Evolutionary conservation across 306 rosid genomes (phyloP), one percentile per base, ranked within the genome.

Genomic region (Trifolium fragiferum): DNA sequence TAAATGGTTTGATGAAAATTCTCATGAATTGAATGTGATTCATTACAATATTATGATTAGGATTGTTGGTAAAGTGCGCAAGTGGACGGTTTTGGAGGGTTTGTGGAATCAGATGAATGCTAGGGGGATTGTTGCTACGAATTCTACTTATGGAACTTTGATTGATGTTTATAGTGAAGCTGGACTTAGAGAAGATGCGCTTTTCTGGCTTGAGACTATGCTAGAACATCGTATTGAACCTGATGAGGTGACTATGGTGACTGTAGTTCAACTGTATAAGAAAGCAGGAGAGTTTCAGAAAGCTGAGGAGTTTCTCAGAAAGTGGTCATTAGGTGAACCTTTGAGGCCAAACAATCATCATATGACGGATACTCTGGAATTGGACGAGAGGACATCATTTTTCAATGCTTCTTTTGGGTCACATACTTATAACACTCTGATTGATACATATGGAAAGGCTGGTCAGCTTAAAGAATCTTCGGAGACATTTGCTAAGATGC

Each of bases 191-290:
- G 90, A 88, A 49, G 89, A 91, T 40, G 96, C 98, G 0, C 83
- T 88, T 20, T 58, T 79, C 43, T 93, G 98, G 97, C 92, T 93
- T 32, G 91, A 86, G 54, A 85, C 78, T 81, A 93, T 93, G 98
- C 82, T 77, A 21, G 80, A 78, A 66, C 86, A 87, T 16, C 90
- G 94, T 38, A 86, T 93, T 87, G 89, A 85, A 40, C 97, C 97
- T 10, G 98, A 93, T 83, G 98, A 93, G 86, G 90, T 93, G 27
- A 93, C 97, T 6, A 84, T 93, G 98, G 97, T 87, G 72, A 93
- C 84, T 76, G 94, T 93, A 7, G 89, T 93, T 81, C 98, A 91
- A 70, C 40, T 93, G 89, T 91, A 89, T 66, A 93, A 93, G 91
- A 89, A 87, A 73, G 90, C 91, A 0, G 96, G 97, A 10, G 96